Evolutionary conservation across 331 rosid genomes (phyloP).

Genomic region (Quercus lobata): DNA sequence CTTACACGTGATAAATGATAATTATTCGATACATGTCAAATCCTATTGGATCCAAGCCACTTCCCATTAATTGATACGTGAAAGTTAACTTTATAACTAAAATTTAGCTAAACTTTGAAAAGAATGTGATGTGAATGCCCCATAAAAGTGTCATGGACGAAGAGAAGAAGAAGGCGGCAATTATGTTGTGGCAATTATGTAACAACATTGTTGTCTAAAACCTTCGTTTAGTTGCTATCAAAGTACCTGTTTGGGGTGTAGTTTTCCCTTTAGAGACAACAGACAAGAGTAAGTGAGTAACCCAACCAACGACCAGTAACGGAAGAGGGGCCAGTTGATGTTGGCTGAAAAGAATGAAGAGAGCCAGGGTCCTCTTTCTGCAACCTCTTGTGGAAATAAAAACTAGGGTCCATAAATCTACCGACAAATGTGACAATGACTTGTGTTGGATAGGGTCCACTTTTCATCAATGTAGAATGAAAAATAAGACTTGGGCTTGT

Average conservation of each 20-base stretch:
- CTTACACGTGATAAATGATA: too few species aligned
- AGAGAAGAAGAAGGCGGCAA: neutral
- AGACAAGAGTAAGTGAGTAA: conserved; percentile 11
- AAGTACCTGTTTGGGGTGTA: neutral
- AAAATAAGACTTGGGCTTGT: conserved; percentile 5
- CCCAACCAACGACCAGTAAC: conserved; percentile 21
- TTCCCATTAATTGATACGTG: too few species aligned
- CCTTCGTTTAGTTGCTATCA: conserved; percentile 1
- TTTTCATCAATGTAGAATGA: conserved; percentile 14
- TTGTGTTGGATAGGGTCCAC: conserved; percentile 23
- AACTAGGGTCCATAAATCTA: conserved; percentile 1
- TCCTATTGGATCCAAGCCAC: too few species aligned
- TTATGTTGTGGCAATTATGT: neutral
- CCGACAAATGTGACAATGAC: conserved; percentile 33
- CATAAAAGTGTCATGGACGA: too few species aligned
- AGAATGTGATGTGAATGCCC: too few species aligned
- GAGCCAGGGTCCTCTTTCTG: neutral
- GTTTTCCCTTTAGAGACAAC: neutral
- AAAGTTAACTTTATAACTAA: too few species aligned
- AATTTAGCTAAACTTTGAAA: too few species aligned
- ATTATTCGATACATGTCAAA: too few species aligned
- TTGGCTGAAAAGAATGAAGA: conserved; percentile 22
- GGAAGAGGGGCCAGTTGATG: conserved; percentile 28
- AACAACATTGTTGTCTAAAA: neutral
- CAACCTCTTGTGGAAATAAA: conserved; percentile 14